Conservation (phyloP, 225 moss, liverwort and hornwort species). For the Anthoceros angustus region DNA sequence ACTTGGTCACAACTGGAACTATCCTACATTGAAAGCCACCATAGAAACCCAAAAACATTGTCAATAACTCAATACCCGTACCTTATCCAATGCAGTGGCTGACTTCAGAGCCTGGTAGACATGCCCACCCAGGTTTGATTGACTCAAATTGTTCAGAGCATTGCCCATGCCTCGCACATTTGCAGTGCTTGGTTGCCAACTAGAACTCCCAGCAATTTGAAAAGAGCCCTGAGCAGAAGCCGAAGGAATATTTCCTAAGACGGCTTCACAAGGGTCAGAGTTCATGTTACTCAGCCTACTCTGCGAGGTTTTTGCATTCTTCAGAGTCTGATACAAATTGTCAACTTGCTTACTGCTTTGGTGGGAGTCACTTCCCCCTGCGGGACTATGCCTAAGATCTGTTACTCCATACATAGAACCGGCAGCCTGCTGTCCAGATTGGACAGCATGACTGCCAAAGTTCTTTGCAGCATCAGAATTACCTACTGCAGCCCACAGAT, state of each 20-base stretch:
- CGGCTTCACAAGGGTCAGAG: not conserved
- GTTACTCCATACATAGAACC: not conserved
- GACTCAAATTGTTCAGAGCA: not conserved
- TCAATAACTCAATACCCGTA: not conserved
- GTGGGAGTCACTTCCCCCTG: not conserved
- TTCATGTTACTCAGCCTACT: not conserved
- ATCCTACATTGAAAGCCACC: too few relatives aligned
- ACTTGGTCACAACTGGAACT: too few relatives aligned
- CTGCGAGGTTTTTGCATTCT: not conserved
- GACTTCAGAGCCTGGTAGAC: not conserved
- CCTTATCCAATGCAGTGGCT: not conserved
- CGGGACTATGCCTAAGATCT: not conserved
- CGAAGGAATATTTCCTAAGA: not conserved
- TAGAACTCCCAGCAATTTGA: not conserved
- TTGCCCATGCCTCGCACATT: not conserved
- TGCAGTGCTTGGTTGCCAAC: not conserved
- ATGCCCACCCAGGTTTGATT: not conserved
- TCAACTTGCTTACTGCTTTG: not conserved
- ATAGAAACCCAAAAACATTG: too few relatives aligned
- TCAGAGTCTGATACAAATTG: not conserved
- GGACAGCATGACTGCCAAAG: not conserved
- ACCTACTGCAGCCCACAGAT: not conserved
- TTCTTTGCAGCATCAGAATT: not conserved
- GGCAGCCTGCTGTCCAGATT: not conserved
- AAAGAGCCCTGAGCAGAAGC: not conserved